Evolutionary conservation across 2,329 filamentous ascomycete genomes (phyloP).

Genomic region (Dactylellina haptotyla): DNA sequence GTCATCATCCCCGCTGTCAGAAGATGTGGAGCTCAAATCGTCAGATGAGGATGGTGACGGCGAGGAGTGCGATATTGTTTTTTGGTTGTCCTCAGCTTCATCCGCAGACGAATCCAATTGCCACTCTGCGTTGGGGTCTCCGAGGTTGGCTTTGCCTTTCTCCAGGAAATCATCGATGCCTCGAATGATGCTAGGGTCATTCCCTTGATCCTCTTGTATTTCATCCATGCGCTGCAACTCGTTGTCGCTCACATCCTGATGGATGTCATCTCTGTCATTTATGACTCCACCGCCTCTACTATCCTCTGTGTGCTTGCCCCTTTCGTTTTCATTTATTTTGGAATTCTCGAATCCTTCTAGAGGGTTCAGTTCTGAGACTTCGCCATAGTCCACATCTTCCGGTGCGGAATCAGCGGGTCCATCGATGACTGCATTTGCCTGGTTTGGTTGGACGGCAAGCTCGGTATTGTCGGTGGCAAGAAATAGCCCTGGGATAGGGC

Average conservation of each 20-base stretch:
- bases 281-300: neutral
- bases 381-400: neutral
- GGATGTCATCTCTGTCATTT: neutral
- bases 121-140: constrained; percentile 77
- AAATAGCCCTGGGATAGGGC: constrained; percentile 37
- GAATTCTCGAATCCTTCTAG: neutral
- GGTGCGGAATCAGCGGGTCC: neutral
- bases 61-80: constrained; percentile 6
- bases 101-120: constrained; percentile 81
- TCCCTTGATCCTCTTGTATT: neutral
- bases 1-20: constrained; percentile 68
- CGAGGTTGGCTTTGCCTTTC: constrained; percentile 59
- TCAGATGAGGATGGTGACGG: constrained; percentile 67
- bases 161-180: constrained; percentile 55
- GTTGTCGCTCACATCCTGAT: constrained; percentile 56
- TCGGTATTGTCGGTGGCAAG: constrained; percentile 12
- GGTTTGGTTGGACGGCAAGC: neutral
- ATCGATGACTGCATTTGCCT: neutral
- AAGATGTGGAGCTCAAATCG: constrained; percentile 61
- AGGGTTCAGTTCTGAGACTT: neutral
- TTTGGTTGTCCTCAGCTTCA: constrained; percentile 60
- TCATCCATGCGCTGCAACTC: too few species aligned
- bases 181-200: constrained; percentile 11
- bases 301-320: neutral
- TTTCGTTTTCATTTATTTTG: neutral